Evolutionary conservation across 768 basidiomycete species (phyloP).

Genomic region (Leccinum uliginosum): DNA sequence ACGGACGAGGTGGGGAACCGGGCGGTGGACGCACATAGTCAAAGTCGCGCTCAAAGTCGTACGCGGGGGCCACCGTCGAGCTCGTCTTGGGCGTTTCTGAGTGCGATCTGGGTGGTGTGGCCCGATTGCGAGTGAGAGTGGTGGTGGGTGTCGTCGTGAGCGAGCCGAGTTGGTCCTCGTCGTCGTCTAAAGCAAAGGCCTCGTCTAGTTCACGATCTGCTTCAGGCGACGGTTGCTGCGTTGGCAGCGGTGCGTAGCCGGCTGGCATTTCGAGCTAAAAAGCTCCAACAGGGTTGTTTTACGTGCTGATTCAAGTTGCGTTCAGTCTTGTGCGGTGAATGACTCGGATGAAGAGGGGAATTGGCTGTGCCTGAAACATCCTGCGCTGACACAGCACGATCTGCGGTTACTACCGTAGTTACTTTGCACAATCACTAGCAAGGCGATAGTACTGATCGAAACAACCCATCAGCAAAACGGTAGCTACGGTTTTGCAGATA

Average conservation of each 20-base stretch:
- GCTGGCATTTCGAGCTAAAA: conserved; percentile 38
- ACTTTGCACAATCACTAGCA: too few species aligned
- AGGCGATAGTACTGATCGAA: too few species aligned
- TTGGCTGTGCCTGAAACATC: not conserved
- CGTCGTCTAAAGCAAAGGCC: conserved; percentile 64
- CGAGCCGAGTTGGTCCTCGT: conserved; percentile 27
- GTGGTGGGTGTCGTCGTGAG: conserved; percentile 34
- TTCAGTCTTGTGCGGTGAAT: not conserved
- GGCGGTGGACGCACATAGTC: conserved; percentile 68
- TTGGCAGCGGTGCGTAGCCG: conserved; percentile 52
- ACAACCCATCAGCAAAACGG: too few species aligned
- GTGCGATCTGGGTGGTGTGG: conserved; percentile 14
- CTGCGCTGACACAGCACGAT: not conserved
- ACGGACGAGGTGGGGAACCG: conserved; percentile 67
- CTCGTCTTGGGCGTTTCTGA: conserved; percentile 15
- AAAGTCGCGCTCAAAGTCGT: conserved; percentile 77
- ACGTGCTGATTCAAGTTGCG: not conserved
- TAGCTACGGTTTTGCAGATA: too few species aligned
- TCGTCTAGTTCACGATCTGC: conserved; percentile 67
- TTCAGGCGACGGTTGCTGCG: conserved; percentile 40
- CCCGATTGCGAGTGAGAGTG: too few species aligned
- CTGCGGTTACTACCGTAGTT: too few species aligned
- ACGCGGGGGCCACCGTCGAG: conserved; percentile 24
- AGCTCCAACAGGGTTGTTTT: not conserved
- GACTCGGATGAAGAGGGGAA: not conserved